These are phyloP conservation scores for Thozetella sp. DNA, from an alignment of 495 filamentous ascomycete species.

Conservation along the genomic window DNA sequence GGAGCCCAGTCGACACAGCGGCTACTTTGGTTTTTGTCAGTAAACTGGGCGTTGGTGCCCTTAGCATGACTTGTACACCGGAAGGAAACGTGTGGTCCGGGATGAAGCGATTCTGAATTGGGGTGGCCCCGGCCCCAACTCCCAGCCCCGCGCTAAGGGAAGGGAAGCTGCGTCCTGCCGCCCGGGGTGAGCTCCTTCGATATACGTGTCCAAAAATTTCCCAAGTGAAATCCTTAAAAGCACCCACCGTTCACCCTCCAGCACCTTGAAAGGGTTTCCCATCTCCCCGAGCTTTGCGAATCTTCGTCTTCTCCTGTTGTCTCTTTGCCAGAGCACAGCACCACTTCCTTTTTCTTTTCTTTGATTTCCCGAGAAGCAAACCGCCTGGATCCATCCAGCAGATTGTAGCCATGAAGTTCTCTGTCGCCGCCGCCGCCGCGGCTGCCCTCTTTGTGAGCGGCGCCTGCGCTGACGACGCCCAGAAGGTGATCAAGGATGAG, in stretches of 20 bases:
- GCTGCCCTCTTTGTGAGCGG: conserved; percentile 69
- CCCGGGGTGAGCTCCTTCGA: conserved; percentile 17
- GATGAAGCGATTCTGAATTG: background rate
- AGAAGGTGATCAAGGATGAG: conserved; percentile 54
- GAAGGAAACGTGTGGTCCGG: background rate
- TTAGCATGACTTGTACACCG: background rate
- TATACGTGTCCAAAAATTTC: conserved; percentile 36
- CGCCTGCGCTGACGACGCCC: conserved; percentile 71
- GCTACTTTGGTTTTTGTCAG: background rate
- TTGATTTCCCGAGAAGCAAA: conserved; percentile 10
- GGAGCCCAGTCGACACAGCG: background rate
- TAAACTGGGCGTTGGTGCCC: background rate
- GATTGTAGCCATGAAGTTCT: conserved; percentile 61
- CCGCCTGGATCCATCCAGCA: conserved; percentile 12
- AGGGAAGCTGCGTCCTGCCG: too few relatives aligned
- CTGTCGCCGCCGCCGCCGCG: conserved; percentile 71
- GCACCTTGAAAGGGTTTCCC: conserved; percentile 25
- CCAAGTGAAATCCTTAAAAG: conserved; percentile 29
- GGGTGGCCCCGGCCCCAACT: background rate
- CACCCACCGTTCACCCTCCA: conserved; percentile 25
- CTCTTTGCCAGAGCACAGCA: conserved; percentile 6
- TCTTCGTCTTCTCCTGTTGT: conserved; percentile 11
- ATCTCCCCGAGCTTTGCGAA: conserved; percentile 40
- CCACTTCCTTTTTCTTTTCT: conserved; percentile 15
- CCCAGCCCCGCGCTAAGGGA: background rate